A percentile compares a stretch with the other conserved stretches of the same genome.
These are phyloP conservation scores for Balakata baccata DNA, from an alignment of 345 rosid species.

Conservation along the genomic window DNA sequence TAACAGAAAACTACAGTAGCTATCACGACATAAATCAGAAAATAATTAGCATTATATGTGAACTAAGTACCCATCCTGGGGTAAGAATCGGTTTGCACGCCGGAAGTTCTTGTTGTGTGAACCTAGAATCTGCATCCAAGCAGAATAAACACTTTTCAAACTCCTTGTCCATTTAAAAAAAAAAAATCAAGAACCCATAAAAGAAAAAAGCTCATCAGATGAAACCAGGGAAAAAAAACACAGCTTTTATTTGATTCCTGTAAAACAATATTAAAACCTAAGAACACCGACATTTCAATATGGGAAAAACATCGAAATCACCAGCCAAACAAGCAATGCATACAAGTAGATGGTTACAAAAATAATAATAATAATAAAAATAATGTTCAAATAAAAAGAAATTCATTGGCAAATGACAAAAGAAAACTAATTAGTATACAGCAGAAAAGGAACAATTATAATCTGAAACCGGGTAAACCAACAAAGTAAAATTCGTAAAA, in stretches of 20 bases:
- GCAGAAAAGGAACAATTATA: neutral
- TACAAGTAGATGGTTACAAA: neutral
- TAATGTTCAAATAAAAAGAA: neutral
- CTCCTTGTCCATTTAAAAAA: neutral
- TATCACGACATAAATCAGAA: neutral
- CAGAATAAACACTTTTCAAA: neutral
- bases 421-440: neutral
- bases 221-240: neutral
- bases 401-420: neutral
- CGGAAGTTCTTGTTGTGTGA: slow-evolving; percentile 38
- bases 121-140: slow-evolving; percentile 29
- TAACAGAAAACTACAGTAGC: neutral
- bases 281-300: neutral
- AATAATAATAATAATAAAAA: neutral
- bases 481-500: neutral
- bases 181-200: neutral
- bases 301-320: neutral
- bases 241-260: neutral
- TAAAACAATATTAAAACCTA: neutral
- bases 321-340: slow-evolving; percentile 6
- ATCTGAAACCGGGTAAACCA: neutral
- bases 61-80: slow-evolving; percentile 28
- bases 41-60: neutral
- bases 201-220: neutral
- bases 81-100: slow-evolving; percentile 37